Conservation (phyloP, 1,139 yeast species). For the Pichia sp. region DNA sequence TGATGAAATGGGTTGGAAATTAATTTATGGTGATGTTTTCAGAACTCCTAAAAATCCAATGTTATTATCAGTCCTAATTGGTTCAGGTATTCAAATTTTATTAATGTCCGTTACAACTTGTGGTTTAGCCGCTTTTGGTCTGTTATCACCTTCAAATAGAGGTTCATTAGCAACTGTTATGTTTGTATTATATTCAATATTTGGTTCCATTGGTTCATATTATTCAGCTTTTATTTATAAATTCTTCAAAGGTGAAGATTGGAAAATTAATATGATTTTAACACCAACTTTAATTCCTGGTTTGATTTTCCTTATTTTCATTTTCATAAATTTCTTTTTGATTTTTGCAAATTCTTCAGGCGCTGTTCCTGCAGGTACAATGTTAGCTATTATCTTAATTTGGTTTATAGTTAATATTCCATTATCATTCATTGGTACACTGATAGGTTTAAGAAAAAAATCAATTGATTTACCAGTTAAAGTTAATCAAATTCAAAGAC, state of each 20-base stretch:
- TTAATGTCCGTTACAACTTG: constrained; percentile 72
- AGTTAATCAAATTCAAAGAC: constrained; percentile 92
- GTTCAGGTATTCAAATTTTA: constrained; percentile 82
- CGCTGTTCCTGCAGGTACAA: constrained; percentile 89
- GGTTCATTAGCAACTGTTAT: constrained; percentile 88
- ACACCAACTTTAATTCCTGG: constrained; percentile 89
- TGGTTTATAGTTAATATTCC: constrained; percentile 90
- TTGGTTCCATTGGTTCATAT: constrained; percentile 77
- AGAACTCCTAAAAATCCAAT: constrained; percentile 71
- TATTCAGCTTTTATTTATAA: constrained; percentile 82
- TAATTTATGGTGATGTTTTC: constrained; percentile 92
- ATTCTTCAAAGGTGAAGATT: constrained; percentile 84
- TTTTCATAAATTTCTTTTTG: constrained; percentile 75
- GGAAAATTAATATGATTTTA: constrained; percentile 79
- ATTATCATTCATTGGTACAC: constrained; percentile 71
- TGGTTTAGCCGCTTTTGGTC: constrained; percentile 78
- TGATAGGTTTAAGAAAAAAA: constrained; percentile 64
- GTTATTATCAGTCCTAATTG: constrained; percentile 72
- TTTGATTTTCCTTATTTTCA: constrained; percentile 51
- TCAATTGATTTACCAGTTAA: constrained; percentile 66
- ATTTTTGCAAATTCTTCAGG: constrained; percentile 80
- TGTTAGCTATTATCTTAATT: constrained; percentile 70
- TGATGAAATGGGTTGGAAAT: constrained; percentile 97
- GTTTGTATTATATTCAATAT: constrained; percentile 74
- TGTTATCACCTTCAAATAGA: constrained; percentile 89